Base-by-base conservation (phyloP, 176 grass and related monocot species). In the Oryza glumipatula region DNA sequence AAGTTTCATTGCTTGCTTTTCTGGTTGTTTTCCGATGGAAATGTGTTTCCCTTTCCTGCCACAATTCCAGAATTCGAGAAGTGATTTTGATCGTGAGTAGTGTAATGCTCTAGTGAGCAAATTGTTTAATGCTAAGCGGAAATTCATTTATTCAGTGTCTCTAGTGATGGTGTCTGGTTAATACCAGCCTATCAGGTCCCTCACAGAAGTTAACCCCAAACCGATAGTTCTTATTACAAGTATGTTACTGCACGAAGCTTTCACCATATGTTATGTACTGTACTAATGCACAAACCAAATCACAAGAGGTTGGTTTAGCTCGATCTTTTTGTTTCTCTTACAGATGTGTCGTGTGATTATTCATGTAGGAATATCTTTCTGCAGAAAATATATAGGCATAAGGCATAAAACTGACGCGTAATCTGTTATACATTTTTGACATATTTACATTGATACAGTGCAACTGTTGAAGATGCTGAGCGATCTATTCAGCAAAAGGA, bases 401-500 rank as follows among this genome's bases (percentile, higher is more conserved):
- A 36, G 28, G 33, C 4, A 21, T 78, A 48, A 24, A 84, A 21
- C 9, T 72, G 48, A 70, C 9, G 0, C 43, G 73, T 30, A 17
- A 1, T 19, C 23, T 22, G 11, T 81, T 41, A 41, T 21, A 4
- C 4, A 11, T 11, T 45, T 28, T 82, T 78, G 63, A 41, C 23
- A 73, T 86, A 73, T 82, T 82, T 76, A 3, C 72, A 10, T 73
- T 86, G 38, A 5, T 88, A 76, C 49, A 98, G 93, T 79, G 96
- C 93, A 68, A 88, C 91, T 80, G 85, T 92, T 84, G 81, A 92
- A 87, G 96, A 98, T 89, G 93, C 89, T 60, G 93, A 92, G 71
- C 84, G 80, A 90, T 85, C 93, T 81, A 87, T 98, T 86, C 70
- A 98, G 80, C 81, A 95, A 67, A 98, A 98, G 88, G 94, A 92